These are phyloP conservation scores for Breynia disticha DNA, from an alignment of 441 rosid species.

Conservation along the genomic window DNA sequence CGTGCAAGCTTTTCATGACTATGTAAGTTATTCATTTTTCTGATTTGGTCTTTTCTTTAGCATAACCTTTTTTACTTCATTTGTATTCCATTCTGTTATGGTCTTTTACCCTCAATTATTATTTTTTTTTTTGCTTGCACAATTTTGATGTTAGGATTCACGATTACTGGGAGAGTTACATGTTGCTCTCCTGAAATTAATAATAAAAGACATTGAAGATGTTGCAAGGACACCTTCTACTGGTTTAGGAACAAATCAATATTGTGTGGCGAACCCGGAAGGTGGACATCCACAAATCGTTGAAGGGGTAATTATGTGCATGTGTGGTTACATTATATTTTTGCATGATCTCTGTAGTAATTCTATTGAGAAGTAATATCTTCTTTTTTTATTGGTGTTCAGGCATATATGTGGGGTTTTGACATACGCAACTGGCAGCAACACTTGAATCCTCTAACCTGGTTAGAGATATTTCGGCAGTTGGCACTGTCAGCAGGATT, in stretches of 20 bases:
- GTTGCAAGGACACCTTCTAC: conserved; percentile 80
- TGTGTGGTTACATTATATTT: conserved; percentile 8
- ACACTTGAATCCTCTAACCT: conserved; percentile 74
- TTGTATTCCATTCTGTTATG: conserved; percentile 11
- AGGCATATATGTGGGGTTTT: conserved; percentile 99
- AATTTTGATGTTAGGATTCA: conserved; percentile 59
- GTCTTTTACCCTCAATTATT: no score
- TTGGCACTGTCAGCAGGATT: conserved; percentile 80
- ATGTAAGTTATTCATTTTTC: conserved; percentile 40
- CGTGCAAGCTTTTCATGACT: conserved; percentile 95
- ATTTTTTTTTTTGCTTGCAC: conserved; percentile 12
- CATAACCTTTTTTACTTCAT: conserved; percentile 6
- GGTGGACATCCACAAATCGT: conserved; percentile 96
- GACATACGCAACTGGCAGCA: conserved; percentile 92
- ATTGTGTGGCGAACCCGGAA: conserved; percentile 76
- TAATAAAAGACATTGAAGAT: conserved; percentile 91
- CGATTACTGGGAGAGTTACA: conserved; percentile 94
- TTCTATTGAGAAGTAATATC: conserved; percentile 16
- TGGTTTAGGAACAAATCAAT: conserved; percentile 76
- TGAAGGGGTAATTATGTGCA: conserved; percentile 65
- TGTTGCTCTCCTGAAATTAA: conserved; percentile 58
- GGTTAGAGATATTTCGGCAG: conserved; percentile 97
- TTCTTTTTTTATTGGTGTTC: conserved; percentile 17
- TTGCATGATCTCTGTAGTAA: conserved; percentile 1
- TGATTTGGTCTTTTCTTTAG: not conserved